Base-by-base conservation (phyloP, 176 grass and related monocot species). In the Hyparrhenia diplandra region DNA sequence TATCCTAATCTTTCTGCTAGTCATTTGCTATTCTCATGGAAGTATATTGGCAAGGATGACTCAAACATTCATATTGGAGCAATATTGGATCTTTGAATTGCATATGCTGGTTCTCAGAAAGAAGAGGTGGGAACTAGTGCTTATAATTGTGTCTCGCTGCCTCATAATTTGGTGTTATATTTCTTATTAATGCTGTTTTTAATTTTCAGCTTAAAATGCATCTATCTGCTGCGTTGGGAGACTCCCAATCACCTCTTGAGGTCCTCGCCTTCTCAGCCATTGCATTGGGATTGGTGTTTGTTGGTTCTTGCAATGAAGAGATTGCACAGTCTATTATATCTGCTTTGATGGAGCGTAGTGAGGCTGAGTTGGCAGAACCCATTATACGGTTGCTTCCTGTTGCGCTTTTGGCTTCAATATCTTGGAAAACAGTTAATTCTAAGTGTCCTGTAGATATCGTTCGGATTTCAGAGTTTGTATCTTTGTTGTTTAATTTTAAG, bases 281-380 rank as follows among this genome's bases (percentile, higher is more conserved):
- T 23, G 80, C 90, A 41, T 82, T 99, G 74, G 93, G 96, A 37
- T 88, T 99, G 58, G 93, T 95, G 30, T 99, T 89, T 80, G 93
- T 95, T 55, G 96, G 96, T 87, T 99, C 96, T 81, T 99, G 96
- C 68, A 99, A 91, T 63, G 96, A 99, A 83, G 96, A 99, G 80
- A 99, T 99, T 86, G 96, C 96, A 61, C 93, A 93, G 39, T 93
- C 88, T 43, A 93, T 99, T 58, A 99, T 99, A 82, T 91, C 93
- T 73, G 85, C 85, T 24, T 90, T 95, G 77, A 99, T 95, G 96
- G 93, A 99, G 17, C 89, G 96, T 11, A 90, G 85, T 80, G 96
- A 99, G 27, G 75, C 93, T 1, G 92, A 95, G 86, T 79, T n/a
- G n/a, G n/a, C n/a, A n/a, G n/a, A n/a, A n/a, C n/a, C n/a, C n/a